phyloP scores from a whole-genome alignment of 1,284 basidiomycete genomes.

The Leccinum solheimii region DNA sequence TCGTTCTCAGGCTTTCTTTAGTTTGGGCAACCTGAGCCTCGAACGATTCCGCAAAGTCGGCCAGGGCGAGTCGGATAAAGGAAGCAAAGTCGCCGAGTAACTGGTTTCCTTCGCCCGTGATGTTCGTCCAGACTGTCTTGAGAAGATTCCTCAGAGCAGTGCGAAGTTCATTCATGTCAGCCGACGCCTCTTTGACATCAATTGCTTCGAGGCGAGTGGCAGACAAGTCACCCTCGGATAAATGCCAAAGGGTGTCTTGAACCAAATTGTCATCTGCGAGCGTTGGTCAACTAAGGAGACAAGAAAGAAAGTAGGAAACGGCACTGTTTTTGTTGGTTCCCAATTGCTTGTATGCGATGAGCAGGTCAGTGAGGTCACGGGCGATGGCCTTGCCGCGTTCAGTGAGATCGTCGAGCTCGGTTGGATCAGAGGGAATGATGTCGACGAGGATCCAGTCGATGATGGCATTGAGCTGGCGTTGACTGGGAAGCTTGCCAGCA shows the following conservation, averaged over 20 bases:
- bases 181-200: slow-evolving; percentile 45
- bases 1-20: slow-evolving; percentile 50
- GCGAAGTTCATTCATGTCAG: slow-evolving; percentile 51
- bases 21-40: slow-evolving; percentile 49
- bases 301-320: slow-evolving; percentile 2
- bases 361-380: slow-evolving; percentile 46
- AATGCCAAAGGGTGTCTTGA: slow-evolving; percentile 63
- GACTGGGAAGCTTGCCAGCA: slow-evolving; percentile 64
- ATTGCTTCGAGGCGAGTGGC: slow-evolving; percentile 37
- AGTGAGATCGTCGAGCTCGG: slow-evolving; percentile 46
- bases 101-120: slow-evolving; percentile 51
- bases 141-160: slow-evolving; percentile 50
- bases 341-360: slow-evolving; percentile 55
- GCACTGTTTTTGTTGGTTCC: slow-evolving; percentile 56
- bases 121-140: slow-evolving; percentile 50
- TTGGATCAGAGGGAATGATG: slow-evolving; percentile 43
- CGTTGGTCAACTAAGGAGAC: neutral
- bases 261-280: slow-evolving; percentile 56
- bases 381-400: slow-evolving; percentile 53
- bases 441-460: slow-evolving; percentile 53
- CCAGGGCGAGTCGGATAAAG: slow-evolving; percentile 58
- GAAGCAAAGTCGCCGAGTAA: slow-evolving; percentile 63
- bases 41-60: slow-evolving; percentile 60
- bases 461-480: slow-evolving; percentile 50
- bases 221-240: slow-evolving; percentile 51